Evolutionary conservation across 2,329 filamentous ascomycete genomes (phyloP).

Genomic region (Pseudodiploospora longispora): DNA sequence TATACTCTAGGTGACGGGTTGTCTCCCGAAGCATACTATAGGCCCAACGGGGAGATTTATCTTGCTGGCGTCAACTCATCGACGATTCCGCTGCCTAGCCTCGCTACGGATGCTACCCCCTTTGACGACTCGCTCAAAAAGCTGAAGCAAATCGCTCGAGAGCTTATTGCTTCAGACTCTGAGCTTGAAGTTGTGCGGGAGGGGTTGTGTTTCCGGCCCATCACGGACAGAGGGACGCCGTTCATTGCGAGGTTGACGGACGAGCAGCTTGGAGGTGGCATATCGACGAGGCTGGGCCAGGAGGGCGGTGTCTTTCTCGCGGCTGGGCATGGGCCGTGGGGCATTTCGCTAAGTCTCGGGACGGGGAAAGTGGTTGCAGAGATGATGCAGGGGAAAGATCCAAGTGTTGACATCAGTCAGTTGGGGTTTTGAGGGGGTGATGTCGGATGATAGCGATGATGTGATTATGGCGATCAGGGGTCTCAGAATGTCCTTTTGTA

Average conservation of each 20-base stretch:
- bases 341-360: conserved; percentile 55
- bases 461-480: no score
- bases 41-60: conserved; percentile 61
- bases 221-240: conserved; percentile 55
- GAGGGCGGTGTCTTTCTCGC: conserved; percentile 62
- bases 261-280: conserved; percentile 40
- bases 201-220: conserved; percentile 65
- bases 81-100: conserved; percentile 48
- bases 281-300: conserved; percentile 30
- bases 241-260: conserved; percentile 53
- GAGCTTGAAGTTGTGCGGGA: conserved; percentile 56
- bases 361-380: conserved; percentile 66
- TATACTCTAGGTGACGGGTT: conserved; percentile 57
- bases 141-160: conserved; percentile 40
- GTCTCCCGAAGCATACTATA: conserved; percentile 63
- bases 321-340: conserved; percentile 71
- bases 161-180: conserved; percentile 37
- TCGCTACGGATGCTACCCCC: conserved; percentile 14
- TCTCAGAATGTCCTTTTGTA: no score
- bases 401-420: conserved; percentile 48
- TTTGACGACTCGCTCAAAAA: conserved; percentile 31
- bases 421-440: conserved; percentile 9
- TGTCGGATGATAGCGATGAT: neutral
- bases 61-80: conserved; percentile 63
- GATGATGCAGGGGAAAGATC: conserved; percentile 51